Evolutionary conservation across 2,329 filamentous ascomycete genomes (phyloP).

Genomic region (Amylocarpus encephaloides): DNA sequence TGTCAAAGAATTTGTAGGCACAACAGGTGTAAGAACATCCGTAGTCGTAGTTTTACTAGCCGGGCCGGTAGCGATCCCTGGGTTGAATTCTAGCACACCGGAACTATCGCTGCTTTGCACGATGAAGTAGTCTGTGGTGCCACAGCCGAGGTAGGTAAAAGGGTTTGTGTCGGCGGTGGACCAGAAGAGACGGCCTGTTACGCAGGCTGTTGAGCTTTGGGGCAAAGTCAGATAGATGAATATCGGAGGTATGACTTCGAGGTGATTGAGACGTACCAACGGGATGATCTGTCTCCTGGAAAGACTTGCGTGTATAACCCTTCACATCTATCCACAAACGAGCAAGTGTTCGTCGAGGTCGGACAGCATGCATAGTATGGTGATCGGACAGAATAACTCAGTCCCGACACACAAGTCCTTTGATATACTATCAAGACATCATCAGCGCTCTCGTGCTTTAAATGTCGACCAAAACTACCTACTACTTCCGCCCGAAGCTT

Average conservation of each 20-base stretch:
- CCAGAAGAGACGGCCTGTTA: background rate
- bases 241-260: no score
- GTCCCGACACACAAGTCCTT: background rate
- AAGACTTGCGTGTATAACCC: background rate
- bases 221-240: background rate
- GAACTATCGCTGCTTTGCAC: conserved; percentile 1
- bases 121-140: background rate
- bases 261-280: no score
- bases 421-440: background rate
- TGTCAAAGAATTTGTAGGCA: no score
- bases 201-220: background rate
- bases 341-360: background rate
- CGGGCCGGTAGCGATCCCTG: background rate
- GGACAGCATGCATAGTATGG: background rate
- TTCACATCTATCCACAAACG: background rate
- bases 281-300: background rate
- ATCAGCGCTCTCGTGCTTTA: no score
- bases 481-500: background rate
- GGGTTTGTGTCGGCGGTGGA: background rate
- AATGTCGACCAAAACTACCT: background rate
- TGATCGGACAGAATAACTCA: background rate
- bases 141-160: conserved; percentile 1
- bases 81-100: background rate
- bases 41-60: background rate
- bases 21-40: no score